Percentiles rank a stretch among this genome's conserved stretches.
These are phyloP conservation scores for Prunus persica DNA, from an alignment of 306 rosid genomes.

Conservation along the genomic window DNA sequence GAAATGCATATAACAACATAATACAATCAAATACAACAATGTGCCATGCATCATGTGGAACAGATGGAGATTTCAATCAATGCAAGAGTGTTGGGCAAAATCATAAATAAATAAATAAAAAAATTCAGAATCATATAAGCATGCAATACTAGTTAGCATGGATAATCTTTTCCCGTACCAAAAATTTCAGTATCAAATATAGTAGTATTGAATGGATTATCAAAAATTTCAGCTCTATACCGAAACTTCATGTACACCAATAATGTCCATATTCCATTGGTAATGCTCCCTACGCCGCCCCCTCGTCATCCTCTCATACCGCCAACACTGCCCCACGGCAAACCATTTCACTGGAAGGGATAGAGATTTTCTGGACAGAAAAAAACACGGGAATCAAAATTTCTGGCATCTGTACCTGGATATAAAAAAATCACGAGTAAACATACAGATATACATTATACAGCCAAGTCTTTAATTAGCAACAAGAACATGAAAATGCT, in stretches of 20 bases:
- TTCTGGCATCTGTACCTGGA: conserved; percentile 37
- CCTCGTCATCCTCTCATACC: conserved; percentile 97
- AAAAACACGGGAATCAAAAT: conserved; percentile 40
- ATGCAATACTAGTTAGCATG: neutral
- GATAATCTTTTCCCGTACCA: too few species aligned
- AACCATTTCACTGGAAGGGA: conserved; percentile 95
- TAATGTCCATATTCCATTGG: conserved; percentile 97
- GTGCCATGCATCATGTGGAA: neutral
- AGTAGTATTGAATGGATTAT: too few species aligned
- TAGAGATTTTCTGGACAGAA: conserved; percentile 71
- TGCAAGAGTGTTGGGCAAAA: too few species aligned
- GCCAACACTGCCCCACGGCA: conserved; percentile 98
- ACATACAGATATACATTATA: conserved; percentile 17
- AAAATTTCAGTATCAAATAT: too few species aligned
- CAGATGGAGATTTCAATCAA: neutral
- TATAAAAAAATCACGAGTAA: conserved; percentile 28
- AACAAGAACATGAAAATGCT: conserved; percentile 16
- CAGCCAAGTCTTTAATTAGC: conserved; percentile 6
- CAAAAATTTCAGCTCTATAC: conserved; percentile 31
- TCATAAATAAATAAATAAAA: neutral
- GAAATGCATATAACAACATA: neutral
- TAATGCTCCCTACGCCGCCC: conserved; percentile 96
- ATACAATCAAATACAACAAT: neutral
- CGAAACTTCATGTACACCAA: conserved; percentile 86
- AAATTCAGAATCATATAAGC: neutral